These are phyloP conservation scores for Botrytis aclada DNA, from an alignment of 2,329 filamentous ascomycete genomes.

Conservation along the genomic window DNA sequence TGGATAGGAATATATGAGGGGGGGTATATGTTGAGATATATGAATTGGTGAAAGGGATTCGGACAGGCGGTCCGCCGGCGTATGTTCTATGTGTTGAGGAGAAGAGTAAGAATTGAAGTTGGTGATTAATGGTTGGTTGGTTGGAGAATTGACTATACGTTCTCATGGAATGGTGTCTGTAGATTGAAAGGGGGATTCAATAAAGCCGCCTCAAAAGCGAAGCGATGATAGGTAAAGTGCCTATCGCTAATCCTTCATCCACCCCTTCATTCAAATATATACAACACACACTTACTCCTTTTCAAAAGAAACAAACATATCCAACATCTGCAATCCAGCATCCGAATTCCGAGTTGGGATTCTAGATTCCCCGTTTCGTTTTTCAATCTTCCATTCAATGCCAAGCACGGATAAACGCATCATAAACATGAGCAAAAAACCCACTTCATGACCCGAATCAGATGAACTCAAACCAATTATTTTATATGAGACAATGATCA, in stretches of 20 bases:
- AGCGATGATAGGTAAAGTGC: neutral
- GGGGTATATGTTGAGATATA: neutral
- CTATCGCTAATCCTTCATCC: neutral
- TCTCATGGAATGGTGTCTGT: neutral
- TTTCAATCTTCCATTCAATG: constrained; percentile 1
- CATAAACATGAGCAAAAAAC: neutral
- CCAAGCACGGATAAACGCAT: constrained; percentile 13
- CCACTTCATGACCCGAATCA: constrained; percentile 1
- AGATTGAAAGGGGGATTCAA: neutral
- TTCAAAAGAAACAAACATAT: neutral
- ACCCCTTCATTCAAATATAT: neutral
- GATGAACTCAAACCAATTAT: constrained; percentile 13
- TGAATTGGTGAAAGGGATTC: neutral
- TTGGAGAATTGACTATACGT: neutral
- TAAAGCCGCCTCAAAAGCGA: neutral
- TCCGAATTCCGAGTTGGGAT: neutral
- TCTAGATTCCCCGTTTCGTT: neutral
- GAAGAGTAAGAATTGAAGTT: neutral
- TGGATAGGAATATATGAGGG: neutral
- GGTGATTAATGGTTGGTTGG: neutral
- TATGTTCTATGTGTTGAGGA: neutral
- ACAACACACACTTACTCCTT: neutral
- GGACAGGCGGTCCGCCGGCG: constrained; percentile 8
- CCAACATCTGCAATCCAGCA: neutral
- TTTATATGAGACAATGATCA: constrained; percentile 16